Base-by-base conservation (phyloP, 768 basidiomycete species). In the Chiua virens region DNA sequence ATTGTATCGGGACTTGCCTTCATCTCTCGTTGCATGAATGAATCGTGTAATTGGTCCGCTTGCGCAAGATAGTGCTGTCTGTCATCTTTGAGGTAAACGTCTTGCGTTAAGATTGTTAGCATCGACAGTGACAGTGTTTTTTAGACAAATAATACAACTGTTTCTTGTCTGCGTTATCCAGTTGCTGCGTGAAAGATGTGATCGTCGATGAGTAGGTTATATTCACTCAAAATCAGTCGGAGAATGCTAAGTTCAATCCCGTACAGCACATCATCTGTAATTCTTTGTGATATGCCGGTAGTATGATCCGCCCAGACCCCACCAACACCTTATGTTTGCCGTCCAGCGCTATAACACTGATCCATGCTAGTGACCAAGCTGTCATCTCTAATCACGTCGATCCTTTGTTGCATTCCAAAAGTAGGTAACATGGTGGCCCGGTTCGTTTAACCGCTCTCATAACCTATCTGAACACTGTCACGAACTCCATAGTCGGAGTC, bases 51-150 rank as follows among this genome's bases (percentile, higher is more conserved):
- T 54, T 25, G 32, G 25, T 52, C 36, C 22, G 23, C 25, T 56
- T 45, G 44, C 64, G 64, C 64, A 65, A 65, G 59, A 65, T 57
- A 61, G 60, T 50, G 54, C 22, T 62, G 62, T 65, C 48, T 43
- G 38, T 50, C 48, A 23, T 47, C 38, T 53, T 15, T 41, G 52
- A 64, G 63, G 63, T 64, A 54, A 49, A 42, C 25, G n/a, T 18
- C 22, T 53, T 4, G 11, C 14, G 8, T 30, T n/a, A 20, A 35
- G 43, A 25, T 21, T 34, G 1, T 47, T 13, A 4, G 7, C 3
- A 14, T 34, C 7, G 20, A n/a, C 48, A n/a, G n/a, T 60, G 37
- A 63, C 28, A 18, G 17, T 52, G 1, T 44, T 38, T 51, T 49
- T 25, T 34, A 60, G 58, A 53, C 39, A 36, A 54, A 55, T 56